Base-by-base conservation (phyloP, 352 stramenopile species). In the Pythium biforme region DNA sequence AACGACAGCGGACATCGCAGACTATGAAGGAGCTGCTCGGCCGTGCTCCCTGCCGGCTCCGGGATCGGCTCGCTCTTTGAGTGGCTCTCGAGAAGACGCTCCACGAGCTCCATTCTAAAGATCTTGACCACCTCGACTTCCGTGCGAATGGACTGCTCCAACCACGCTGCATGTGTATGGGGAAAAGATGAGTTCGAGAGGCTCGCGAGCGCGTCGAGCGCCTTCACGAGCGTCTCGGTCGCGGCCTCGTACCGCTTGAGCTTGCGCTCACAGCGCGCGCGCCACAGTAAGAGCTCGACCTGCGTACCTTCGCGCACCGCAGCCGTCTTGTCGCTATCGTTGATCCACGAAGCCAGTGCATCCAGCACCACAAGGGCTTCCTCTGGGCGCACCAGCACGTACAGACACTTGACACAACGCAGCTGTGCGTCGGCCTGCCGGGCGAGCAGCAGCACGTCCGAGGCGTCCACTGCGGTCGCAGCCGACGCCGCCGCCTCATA, bases 1-100 rank as follows among this genome's bases (percentile, higher is more conserved):
- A 90, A 69, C 23, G 78, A 87, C 57, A 90, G 43, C 12, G 81
- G 81, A 31, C 81, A 90, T 31, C 78, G 75, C 46, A 90, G 86
- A 8, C 81, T 48, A 23, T 88, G 76, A 63, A 90, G 75, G 66
- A 90, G 81, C 59, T 88, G 78, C 59, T 79, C 73, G 5, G 87
- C 64, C 15, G 70, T 75, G 34, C 75, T 81, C 22, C 83, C 74
- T 4, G 62, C 63, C 3, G 64, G 53, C 34, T 57, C 23, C 2
- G 26, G 15, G 23, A 33, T 33, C 25, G 46, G 22, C 12, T 43
- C 37, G n/a, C 14, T 43, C 8, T 43, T 10, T n/a, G 31, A 25
- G 43, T 49, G 43, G 8, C 25, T 23, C 14, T 49, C 23, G 1
- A 83, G 52, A 11, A 86, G 69, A 0, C 62, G 59, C 26, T 76